These are phyloP conservation scores for Saitozyma podzolica DNA, from an alignment of 768 basidiomycete species.

Conservation along the genomic window DNA sequence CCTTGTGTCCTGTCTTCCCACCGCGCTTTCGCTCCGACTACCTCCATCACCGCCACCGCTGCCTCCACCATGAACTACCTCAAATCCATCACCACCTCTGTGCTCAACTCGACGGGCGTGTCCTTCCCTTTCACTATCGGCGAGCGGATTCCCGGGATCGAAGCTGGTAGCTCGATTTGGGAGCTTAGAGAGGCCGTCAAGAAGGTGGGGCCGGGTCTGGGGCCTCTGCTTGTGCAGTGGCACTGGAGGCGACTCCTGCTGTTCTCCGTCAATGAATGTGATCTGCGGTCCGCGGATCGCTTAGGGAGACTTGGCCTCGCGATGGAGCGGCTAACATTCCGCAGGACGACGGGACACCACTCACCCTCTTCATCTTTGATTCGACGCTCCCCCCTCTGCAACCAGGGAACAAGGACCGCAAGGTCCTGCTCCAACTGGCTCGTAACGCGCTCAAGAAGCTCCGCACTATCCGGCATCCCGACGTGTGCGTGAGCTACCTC, in stretches of 20 bases:
- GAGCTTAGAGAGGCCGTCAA: constrained; percentile 83
- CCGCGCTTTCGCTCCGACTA: too few species aligned
- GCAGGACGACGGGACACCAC: constrained; percentile 81
- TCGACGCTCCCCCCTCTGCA: constrained; percentile 45
- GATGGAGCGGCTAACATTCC: constrained; percentile 7
- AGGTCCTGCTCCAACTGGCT: constrained; percentile 70
- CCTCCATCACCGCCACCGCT: too few species aligned
- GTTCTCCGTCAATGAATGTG: constrained; percentile 10
- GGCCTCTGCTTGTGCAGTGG: not conserved
- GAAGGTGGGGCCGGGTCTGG: constrained; percentile 61
- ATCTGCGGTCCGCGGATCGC: not conserved
- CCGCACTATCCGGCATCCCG: constrained; percentile 88
- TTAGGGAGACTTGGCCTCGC: not conserved
- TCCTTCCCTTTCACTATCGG: constrained; percentile 86
- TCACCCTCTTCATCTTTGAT: constrained; percentile 93
- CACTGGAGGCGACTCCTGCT: constrained; percentile 3
- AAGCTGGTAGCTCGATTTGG: constrained; percentile 69
- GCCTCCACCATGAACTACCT: constrained; percentile 65
- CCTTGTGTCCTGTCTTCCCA: too few species aligned
- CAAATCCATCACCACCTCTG: constrained; percentile 54
- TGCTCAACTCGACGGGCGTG: constrained; percentile 91
- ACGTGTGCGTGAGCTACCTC: constrained; percentile 57
- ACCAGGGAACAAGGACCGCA: constrained; percentile 57
- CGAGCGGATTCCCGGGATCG: constrained; percentile 66
- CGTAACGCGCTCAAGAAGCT: constrained; percentile 87